phyloP scores from a whole-genome alignment of 108 stramenopile genomes.

The Skeletonema tropicum region DNA sequence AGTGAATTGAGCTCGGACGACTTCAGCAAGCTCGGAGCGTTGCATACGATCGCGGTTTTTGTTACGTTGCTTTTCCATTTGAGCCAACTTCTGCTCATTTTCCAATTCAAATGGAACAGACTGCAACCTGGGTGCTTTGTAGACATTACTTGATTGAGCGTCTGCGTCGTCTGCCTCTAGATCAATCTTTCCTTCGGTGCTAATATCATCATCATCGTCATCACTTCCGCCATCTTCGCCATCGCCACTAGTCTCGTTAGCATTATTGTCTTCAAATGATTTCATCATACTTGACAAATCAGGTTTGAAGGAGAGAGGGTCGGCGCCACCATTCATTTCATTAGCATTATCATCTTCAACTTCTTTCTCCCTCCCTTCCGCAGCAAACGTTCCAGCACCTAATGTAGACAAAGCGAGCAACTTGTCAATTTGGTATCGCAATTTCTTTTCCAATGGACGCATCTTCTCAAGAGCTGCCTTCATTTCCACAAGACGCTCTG shows the following conservation, averaged over 20 bases:
- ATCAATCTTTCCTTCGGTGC: conserved; percentile 16
- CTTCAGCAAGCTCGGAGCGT: conserved; percentile 77
- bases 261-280: conserved; percentile 53
- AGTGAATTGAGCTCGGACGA: conserved; percentile 70
- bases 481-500: conserved; percentile 69
- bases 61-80: conserved; percentile 53
- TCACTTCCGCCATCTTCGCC: conserved; percentile 11
- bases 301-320: conserved; percentile 50
- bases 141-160: conserved; percentile 36
- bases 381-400: conserved; percentile 41
- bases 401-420: conserved; percentile 58
- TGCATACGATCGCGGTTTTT: conserved; percentile 64
- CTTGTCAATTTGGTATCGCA: conserved; percentile 89
- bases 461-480: conserved; percentile 82
- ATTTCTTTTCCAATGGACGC: conserved; percentile 82
- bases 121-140: conserved; percentile 79
- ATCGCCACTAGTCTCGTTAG: conserved; percentile 33
- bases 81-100: conserved; percentile 53
- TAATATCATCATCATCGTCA: conserved; percentile 25
- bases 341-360: conserved; percentile 28
- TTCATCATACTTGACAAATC: conserved; percentile 49
- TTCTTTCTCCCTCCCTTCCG: conserved; percentile 37
- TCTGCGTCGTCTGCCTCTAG: conserved; percentile 30
- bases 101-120: conserved; percentile 81
- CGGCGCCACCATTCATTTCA: conserved; percentile 24